Evolutionary conservation across 2,329 filamentous ascomycete species (phyloP).

Genomic region (Claviceps arundinis): DNA sequence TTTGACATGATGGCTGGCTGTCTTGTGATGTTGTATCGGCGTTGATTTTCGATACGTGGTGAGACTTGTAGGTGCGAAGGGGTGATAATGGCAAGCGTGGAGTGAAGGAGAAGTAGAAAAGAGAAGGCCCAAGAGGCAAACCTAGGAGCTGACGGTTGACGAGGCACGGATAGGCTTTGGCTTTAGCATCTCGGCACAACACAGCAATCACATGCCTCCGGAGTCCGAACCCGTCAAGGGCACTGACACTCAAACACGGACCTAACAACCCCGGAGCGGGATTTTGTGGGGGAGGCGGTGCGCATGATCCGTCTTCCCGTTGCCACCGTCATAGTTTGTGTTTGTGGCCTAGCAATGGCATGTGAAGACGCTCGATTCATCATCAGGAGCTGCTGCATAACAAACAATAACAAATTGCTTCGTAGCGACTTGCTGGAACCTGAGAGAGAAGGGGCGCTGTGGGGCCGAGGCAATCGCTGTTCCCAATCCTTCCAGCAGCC

Average conservation of each 20-base stretch:
- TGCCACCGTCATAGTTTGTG: too few species aligned
- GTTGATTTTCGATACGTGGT: too few species aligned
- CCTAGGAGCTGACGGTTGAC: neutral
- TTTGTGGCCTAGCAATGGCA: neutral
- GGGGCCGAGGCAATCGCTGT: neutral
- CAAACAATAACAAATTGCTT: too few species aligned
- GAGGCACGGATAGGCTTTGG: neutral
- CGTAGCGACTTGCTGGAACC: too few species aligned
- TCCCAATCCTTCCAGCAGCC: neutral
- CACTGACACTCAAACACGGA: neutral
- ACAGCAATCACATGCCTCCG: neutral
- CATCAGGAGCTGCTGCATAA: too few species aligned
- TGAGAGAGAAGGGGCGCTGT: too few species aligned
- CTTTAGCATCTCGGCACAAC: neutral
- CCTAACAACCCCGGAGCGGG: neutral
- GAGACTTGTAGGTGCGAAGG: neutral
- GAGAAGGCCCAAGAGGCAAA: neutral
- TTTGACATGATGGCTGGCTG: slow-evolving; percentile 56
- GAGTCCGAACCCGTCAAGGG: too few species aligned
- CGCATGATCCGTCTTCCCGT: too few species aligned
- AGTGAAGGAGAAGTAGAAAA: neutral
- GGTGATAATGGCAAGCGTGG: neutral
- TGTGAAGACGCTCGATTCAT: neutral
- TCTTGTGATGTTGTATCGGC: neutral
- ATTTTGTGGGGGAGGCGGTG: neutral